Base-by-base conservation (phyloP, 2,329 filamentous ascomycete genomes). In the Paracorniculantispora psalliotae region DNA sequence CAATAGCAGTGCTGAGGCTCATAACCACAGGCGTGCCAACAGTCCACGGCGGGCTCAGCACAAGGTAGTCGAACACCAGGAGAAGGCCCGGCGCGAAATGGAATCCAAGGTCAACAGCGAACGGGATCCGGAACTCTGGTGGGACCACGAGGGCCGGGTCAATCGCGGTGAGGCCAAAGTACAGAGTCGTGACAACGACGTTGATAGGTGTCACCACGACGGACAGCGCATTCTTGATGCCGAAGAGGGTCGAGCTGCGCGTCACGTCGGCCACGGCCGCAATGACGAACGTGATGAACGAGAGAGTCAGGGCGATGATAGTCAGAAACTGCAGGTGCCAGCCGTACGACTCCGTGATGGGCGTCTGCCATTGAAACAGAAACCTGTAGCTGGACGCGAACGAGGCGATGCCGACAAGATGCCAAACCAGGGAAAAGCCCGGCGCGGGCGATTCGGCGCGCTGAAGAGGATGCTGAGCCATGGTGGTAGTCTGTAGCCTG, bases 21-120 rank as follows among this genome's bases (percentile, higher is more conserved):
- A 89, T 78, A 4, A 85, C 82, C 1, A 80, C 78, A n/a, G 85
- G 76, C 8, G 79, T 78, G 10, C 80, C 77, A 61, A 89, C 82
- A 0, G 86, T 86, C 85, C 88, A 91, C 1, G 89, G 89, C 12
- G 89, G 89, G 49, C 85, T 89, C 48, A 91, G 77, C 41, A 91
- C 76, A 19, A 91, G 69, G 17, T 89, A 73, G 67, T 92, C 89
- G 43, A 87, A 63, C 0, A 80, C 76, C 53, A 92, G 73, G 48
- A 90, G 77, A 17, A 90, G 70, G 21, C 86, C 79, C 2, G 89
- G 89, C 54, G 85, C 81, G 23, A 84, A 78, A 68, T 90, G 86
- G 66, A 89, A 87, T 39, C 84, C 83, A 12, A 87, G 66, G 69
- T 91, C 88, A 17, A 81, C 79, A 25, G 78, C 63, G 28, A 84